Conservation (phyloP, 768 basidiomycete genomes). For the Amanita phalloides region DNA sequence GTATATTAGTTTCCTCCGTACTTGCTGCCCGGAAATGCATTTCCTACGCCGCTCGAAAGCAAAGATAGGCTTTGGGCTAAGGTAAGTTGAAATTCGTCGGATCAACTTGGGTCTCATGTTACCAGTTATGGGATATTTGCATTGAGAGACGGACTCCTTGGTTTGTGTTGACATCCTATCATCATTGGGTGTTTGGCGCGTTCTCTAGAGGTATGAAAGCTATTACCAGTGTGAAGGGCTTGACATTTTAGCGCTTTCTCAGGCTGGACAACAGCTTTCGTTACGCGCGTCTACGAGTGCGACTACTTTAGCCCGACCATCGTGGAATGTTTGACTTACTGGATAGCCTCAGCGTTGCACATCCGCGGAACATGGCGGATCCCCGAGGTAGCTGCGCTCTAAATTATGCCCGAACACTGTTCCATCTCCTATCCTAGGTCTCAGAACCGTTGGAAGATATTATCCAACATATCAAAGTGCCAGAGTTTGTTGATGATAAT, state of each 20-base stretch:
- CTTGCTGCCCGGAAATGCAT: conserved; percentile 20
- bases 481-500: not conserved
- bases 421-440: not conserved
- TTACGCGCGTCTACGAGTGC: conserved; percentile 32
- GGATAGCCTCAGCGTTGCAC: conserved; percentile 44
- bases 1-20: conserved; percentile 29
- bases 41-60: conserved; percentile 22
- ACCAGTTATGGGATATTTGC: conserved; percentile 48
- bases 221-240: not conserved
- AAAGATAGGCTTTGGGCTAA: conserved; percentile 53
- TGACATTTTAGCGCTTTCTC: not conserved
- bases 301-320: conserved; percentile 34
- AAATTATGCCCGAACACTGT: conserved; percentile 13
- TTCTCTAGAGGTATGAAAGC: conserved; percentile 40
- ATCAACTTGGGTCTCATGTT: not conserved
- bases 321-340: conserved; percentile 40
- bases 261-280: conserved; percentile 47
- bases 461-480: conserved; percentile 2
- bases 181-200: conserved; percentile 50
- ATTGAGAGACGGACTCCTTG: conserved; percentile 34
- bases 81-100: conserved; percentile 17
- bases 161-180: conserved; percentile 52
- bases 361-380: conserved; percentile 19
- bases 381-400: conserved; percentile 29
- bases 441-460: conserved; percentile 4